These are phyloP conservation scores for Nannochloropsis salina DNA, from an alignment of 108 stramenopile genomes.

Conservation along the genomic window DNA sequence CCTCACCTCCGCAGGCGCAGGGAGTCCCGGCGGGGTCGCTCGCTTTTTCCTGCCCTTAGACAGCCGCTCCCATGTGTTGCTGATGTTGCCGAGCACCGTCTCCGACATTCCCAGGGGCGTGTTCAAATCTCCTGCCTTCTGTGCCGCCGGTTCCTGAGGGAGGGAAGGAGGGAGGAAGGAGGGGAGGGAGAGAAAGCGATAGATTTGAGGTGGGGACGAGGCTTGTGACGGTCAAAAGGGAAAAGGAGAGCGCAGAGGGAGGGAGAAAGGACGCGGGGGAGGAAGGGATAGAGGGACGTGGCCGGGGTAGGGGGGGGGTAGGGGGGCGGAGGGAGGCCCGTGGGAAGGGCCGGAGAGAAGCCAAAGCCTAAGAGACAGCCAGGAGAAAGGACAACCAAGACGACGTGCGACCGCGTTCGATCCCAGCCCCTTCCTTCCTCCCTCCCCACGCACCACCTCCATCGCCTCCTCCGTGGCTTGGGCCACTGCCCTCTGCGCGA, in stretches of 20 bases:
- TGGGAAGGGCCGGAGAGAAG: too few relatives aligned
- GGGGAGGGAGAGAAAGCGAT: background rate
- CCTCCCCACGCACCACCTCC: slow-evolving; percentile 7
- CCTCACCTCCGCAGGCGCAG: background rate
- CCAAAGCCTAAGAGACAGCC: too few relatives aligned
- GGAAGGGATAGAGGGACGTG: too few relatives aligned
- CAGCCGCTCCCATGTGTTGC: background rate
- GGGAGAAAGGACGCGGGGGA: too few relatives aligned
- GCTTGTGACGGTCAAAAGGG: too few relatives aligned
- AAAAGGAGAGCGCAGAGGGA: too few relatives aligned
- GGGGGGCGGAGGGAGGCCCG: too few relatives aligned
- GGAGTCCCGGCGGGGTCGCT: background rate
- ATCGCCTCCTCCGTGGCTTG: background rate
- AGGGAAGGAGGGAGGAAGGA: slow-evolving; percentile 3
- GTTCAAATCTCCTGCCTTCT: background rate
- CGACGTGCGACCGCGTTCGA: too few relatives aligned
- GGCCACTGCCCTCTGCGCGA: background rate
- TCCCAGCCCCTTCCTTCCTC: background rate
- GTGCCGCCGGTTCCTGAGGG: background rate
- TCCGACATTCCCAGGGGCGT: background rate
- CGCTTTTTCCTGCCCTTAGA: slow-evolving; percentile 20
- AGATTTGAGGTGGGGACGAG: too few relatives aligned
- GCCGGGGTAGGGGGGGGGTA: too few relatives aligned
- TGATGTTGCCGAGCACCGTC: background rate
- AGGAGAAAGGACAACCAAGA: too few relatives aligned